Percentiles rank a stretch among this genome's conserved stretches.
Conservation (phyloP, 2,329 filamentous ascomycete species). For the Pseudocercospora macadamiae region DNA sequence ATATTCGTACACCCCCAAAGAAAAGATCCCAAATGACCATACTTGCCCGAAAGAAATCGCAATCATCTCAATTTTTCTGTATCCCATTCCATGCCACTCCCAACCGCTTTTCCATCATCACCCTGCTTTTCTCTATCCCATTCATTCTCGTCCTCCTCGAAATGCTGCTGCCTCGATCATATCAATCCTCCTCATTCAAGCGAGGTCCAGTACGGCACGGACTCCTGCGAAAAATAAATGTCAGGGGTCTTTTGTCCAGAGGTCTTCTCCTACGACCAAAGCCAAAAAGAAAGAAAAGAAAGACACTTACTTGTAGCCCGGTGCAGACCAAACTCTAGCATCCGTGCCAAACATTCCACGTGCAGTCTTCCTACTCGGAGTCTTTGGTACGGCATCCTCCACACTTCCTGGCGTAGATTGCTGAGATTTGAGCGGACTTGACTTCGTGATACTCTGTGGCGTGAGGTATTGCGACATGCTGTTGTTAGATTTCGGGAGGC, state of each 20-base stretch:
- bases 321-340: constrained; percentile 7
- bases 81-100: background rate
- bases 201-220: background rate
- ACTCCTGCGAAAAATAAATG: background rate
- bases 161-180: background rate
- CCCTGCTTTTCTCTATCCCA: background rate
- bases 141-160: background rate
- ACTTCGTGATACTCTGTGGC: background rate
- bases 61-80: background rate
- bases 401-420: background rate
- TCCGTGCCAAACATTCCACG: constrained; percentile 13
- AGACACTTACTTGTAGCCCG: background rate
- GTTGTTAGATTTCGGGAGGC: background rate
- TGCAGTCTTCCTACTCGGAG: constrained; percentile 5
- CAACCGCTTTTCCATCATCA: background rate
- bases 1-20: background rate
- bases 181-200: background rate
- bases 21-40: background rate
- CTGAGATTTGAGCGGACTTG: background rate
- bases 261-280: background rate
- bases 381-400: background rate
- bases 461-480: background rate
- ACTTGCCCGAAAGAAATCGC: background rate
- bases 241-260: background rate
- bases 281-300: background rate